phyloP scores from a whole-genome alignment of 1,284 basidiomycete genomes.

The Fomitiporia mediterranea region DNA sequence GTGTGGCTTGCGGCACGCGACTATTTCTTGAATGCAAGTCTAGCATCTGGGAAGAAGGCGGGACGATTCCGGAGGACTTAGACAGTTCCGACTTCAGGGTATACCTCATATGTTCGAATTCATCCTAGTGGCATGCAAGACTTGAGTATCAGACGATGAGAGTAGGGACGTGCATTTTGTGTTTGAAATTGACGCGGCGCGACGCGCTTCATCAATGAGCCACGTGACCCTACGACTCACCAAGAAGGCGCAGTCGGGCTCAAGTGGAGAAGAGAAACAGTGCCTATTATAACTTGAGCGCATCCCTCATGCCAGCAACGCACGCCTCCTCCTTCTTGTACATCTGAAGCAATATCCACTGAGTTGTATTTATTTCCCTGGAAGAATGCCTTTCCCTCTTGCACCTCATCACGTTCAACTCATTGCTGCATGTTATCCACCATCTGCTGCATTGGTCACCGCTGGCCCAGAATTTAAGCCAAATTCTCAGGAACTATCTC shows the following conservation, averaged over 20 bases:
- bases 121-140: neutral
- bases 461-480: constrained; percentile 80
- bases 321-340: neutral
- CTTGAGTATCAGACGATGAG: neutral
- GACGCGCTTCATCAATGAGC: neutral
- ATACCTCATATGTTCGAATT: too few species aligned
- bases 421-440: constrained; percentile 88
- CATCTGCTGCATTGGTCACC: constrained; percentile 70
- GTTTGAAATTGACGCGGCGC: neutral
- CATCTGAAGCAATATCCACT: neutral
- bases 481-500: constrained; percentile 86
- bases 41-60: too few species aligned
- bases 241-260: neutral
- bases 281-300: neutral
- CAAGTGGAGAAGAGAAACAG: neutral
- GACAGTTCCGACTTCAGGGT: too few species aligned
- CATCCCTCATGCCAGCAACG: neutral
- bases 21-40: too few species aligned
- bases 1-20: too few species aligned
- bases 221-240: neutral
- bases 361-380: neutral
- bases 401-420: constrained; percentile 84
- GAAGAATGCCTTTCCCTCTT: constrained; percentile 50
- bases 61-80: too few species aligned
- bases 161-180: neutral